phyloP scores from a whole-genome alignment of 208 protist species.

The Lotmaria passim region DNA sequence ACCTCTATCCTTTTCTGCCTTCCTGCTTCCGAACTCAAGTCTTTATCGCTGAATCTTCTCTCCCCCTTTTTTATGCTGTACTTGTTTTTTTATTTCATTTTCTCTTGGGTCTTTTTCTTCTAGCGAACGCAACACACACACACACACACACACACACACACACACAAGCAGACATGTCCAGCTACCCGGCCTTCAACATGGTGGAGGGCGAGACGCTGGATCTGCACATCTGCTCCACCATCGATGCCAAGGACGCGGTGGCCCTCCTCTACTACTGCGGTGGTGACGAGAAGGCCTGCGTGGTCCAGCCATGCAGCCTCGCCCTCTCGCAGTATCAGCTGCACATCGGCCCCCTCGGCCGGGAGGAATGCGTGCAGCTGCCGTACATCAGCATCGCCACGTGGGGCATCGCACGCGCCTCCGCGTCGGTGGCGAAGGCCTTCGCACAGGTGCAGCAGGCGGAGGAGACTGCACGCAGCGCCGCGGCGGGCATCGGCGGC shows the following conservation, averaged over 20 bases:
- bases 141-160: no score
- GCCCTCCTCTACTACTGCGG: conserved; percentile 42
- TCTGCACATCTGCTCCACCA: conserved; percentile 36
- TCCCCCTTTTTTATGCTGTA: no score
- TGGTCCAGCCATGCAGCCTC: conserved; percentile 40
- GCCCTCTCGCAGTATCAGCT: conserved; percentile 41
- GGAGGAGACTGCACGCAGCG: conserved; percentile 1
- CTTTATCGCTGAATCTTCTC: no score
- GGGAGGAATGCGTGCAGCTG: conserved; percentile 35
- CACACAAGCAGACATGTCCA: neutral
- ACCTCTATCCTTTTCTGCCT: no score
- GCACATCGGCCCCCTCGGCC: conserved; percentile 27
- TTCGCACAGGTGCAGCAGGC: conserved; percentile 34
- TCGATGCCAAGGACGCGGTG: conserved; percentile 32
- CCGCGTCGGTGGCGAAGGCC: conserved; percentile 15
- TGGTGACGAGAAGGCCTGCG: conserved; percentile 38
- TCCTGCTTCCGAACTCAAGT: no score
- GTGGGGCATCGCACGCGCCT: conserved; percentile 41
- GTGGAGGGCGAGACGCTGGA: conserved; percentile 36
- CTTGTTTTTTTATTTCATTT: no score
- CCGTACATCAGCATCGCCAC: conserved; percentile 62
- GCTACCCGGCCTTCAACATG: conserved; percentile 26
- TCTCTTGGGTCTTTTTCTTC: no score
- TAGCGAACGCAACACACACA: no score
- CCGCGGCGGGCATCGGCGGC: neutral